Base-by-base conservation (phyloP, 2,329 filamentous ascomycete species). In the Scedosporium dehoogii region DNA sequence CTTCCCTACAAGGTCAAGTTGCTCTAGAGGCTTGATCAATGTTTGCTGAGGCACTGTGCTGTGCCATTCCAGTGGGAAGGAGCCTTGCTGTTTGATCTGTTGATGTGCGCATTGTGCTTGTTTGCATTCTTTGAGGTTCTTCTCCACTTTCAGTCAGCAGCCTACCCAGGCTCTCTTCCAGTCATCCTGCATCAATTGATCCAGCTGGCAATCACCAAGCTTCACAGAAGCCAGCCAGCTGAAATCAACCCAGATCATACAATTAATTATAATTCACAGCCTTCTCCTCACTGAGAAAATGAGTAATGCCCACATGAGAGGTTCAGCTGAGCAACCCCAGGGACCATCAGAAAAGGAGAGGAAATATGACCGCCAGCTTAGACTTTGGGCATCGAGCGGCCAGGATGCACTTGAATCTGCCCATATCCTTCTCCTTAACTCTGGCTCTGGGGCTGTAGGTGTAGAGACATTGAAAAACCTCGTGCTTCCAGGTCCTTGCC, bases 381-480 rank as follows among this genome's bases (percentile, higher is more conserved):
- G 96, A 61, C 79, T 99, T 14, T 99, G 94, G 94, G 96, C 92
- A 65, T 92, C 93, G 51, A 91, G 85, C 59, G 94, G 94, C 18
- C 94, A 99, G 73, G 83, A 88, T 67, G 93, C 92, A 16, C 81
- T 99, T 2, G 96, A 99, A 74, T 86, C 91, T 63, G 90, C 94
- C 23, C 90, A 96, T 68, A 87, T 99, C n/a, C 83, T 97, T 12
- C 82, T 99, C 4, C 79, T 99, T 64, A 97, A 96, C 74, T 90
- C 89, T 0, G 89, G 91, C 1, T 77, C 88, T n/a, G 93, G 93
- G 9, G 90, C 92, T 2, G 90, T 92, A 41, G 94, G 92, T 14
- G 83, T 96, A 12, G 94, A 99, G 75, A 87, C 92, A 0, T 82
- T 99, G 65, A 99, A 99, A 81, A 99, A 99, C 72, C 84, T 99